Conservation (phyloP, 2,329 filamentous ascomycete genomes). For the Arthroderma sp. region DNA sequence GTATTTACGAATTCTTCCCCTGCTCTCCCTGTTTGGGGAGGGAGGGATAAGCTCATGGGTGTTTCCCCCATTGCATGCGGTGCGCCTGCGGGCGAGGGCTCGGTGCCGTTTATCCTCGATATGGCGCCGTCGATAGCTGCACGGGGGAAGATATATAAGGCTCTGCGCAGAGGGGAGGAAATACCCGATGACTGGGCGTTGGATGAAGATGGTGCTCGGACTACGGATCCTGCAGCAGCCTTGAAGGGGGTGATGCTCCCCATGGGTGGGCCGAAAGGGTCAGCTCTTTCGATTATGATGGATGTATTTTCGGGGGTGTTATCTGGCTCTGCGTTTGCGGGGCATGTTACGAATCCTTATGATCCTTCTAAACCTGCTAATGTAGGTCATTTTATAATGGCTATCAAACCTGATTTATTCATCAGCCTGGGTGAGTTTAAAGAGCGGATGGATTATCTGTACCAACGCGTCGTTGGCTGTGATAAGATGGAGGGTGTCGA, state of each 20-base stretch:
- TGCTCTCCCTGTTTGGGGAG: conserved; percentile 59
- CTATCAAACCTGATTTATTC: conserved; percentile 61
- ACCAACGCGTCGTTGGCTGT: conserved; percentile 39
- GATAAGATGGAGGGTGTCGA: conserved; percentile 43
- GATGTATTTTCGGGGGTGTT: conserved; percentile 71
- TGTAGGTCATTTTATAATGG: conserved; percentile 62
- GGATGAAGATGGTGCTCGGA: conserved; percentile 54
- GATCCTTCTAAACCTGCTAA: conserved; percentile 55
- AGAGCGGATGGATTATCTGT: conserved; percentile 44
- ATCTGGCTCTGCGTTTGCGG: conserved; percentile 65
- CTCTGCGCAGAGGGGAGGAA: conserved; percentile 28
- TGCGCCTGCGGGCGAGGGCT: conserved; percentile 48
- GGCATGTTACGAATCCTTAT: conserved; percentile 63
- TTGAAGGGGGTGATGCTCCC: conserved; percentile 70
- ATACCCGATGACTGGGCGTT: conserved; percentile 54
- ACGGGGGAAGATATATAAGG: conserved; percentile 35
- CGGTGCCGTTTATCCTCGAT: conserved; percentile 44
- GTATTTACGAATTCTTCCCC: conserved; percentile 62
- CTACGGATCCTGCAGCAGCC: conserved; percentile 57
- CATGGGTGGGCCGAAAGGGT: conserved; percentile 75
- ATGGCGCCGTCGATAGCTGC: conserved; percentile 36
- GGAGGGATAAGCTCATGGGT: conserved; percentile 54
- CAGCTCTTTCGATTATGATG: conserved; percentile 70
- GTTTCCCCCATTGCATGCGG: conserved; percentile 63
- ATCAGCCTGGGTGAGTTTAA: conserved; percentile 58